phyloP scores from a whole-genome alignment of 2,329 filamentous ascomycete genomes.

The Fusarium avenaceum region DNA sequence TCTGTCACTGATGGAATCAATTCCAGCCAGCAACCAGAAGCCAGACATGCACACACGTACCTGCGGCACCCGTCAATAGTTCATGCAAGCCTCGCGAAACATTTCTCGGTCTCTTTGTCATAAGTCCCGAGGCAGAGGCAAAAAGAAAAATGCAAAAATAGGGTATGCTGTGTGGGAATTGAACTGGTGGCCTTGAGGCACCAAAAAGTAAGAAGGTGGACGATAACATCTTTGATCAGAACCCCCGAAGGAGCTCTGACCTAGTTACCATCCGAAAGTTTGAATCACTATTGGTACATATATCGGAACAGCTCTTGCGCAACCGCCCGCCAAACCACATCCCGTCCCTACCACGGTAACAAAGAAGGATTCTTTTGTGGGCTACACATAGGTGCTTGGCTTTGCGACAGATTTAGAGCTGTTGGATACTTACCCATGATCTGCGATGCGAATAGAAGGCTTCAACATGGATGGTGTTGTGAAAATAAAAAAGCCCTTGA shows the following conservation, averaged over 20 bases:
- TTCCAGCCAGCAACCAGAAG: not conserved
- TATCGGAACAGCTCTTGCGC: not conserved
- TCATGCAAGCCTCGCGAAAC: conserved; percentile 3
- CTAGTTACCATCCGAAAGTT: conserved; percentile 22
- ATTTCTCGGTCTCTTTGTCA: not conserved
- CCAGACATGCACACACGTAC: conserved; percentile 9
- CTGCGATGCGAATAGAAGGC: too few species aligned
- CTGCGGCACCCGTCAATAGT: conserved; percentile 8
- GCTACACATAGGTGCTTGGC: too few species aligned
- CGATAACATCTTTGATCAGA: conserved; percentile 32
- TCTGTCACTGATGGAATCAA: conserved; percentile 30
- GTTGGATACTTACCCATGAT: too few species aligned
- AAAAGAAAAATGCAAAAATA: too few species aligned
- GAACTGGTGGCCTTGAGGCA: not conserved
- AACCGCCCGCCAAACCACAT: too few species aligned
- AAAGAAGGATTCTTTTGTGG: too few species aligned
- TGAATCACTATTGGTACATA: not conserved
- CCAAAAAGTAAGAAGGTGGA: conserved; percentile 17
- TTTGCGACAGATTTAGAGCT: too few species aligned
- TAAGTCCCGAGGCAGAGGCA: not conserved
- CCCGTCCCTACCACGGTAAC: too few species aligned
- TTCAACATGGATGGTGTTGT: too few species aligned
- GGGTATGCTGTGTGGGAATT: not conserved
- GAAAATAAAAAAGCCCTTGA: too few species aligned
- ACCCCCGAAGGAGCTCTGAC: conserved; percentile 15